These are phyloP conservation scores for Viridothelium virens DNA, from an alignment of 495 filamentous ascomycete species.

Conservation along the genomic window DNA sequence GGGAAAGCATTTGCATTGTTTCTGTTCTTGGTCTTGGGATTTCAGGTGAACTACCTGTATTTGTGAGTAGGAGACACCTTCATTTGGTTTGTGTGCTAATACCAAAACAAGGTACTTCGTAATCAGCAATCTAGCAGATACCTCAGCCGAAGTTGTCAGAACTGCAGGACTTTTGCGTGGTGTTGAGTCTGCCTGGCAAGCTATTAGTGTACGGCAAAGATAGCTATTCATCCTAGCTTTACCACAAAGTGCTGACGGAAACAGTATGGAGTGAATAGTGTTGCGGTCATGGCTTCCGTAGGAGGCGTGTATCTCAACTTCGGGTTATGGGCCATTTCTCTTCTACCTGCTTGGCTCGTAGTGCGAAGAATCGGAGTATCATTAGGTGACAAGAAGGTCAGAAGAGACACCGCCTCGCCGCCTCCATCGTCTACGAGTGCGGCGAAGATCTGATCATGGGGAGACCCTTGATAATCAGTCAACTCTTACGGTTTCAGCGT, in stretches of 20 bases:
- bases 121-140: slow-evolving; percentile 49
- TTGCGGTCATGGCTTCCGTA: slow-evolving; percentile 51
- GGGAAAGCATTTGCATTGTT: slow-evolving; percentile 52
- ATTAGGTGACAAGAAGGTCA: slow-evolving; percentile 3
- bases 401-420: neutral
- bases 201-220: slow-evolving; percentile 41
- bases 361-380: slow-evolving; percentile 44
- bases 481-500: too few relatives aligned
- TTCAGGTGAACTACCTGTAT: slow-evolving; percentile 59
- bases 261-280: slow-evolving; percentile 47
- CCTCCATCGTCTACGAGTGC: too few relatives aligned
- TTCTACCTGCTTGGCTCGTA: slow-evolving; percentile 54
- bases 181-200: slow-evolving; percentile 56
- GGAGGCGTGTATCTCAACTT: slow-evolving; percentile 58
- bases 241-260: slow-evolving; percentile 15
- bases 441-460: too few relatives aligned
- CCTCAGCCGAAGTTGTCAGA: slow-evolving; percentile 52
- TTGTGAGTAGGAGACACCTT: slow-evolving; percentile 36
- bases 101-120: slow-evolving; percentile 48
- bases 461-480: too few relatives aligned
- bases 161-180: slow-evolving; percentile 53
- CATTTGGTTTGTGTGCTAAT: slow-evolving; percentile 1
- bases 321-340: slow-evolving; percentile 49
- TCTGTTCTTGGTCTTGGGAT: slow-evolving; percentile 50
- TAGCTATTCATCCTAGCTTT: slow-evolving; percentile 11